Evolutionary conservation across 257 asterid genomes (phyloP), one percentile per base, ranked within the genome.

Genomic region (Coffea canephora): DNA sequence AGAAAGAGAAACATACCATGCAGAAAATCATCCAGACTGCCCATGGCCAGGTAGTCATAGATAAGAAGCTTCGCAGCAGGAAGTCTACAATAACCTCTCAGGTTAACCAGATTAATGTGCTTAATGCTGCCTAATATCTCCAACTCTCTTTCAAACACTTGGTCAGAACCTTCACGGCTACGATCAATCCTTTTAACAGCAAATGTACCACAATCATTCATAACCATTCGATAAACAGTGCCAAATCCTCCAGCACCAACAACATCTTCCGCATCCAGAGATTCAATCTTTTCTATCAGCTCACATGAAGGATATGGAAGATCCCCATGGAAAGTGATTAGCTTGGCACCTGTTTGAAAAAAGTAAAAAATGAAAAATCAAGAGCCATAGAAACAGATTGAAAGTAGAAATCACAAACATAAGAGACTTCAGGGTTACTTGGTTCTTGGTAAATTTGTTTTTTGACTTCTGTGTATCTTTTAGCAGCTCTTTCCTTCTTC

Each of bases 201-300:
- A 86, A 90, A 96, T 71, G 98, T 91, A 25, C 97, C 99, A 78
- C 97, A 92, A 80, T 96, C 99, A 84, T 96, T 96, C 99, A 96
- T 96, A 68, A 94, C 98, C 99, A 96, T 96, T 79, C 97, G 89
- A 52, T 92, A 96, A 2, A 96, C 99, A 2, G 99, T 96, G n/a
- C 99, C 99, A 2, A 91, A 96, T 21, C 99, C 99, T 73, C 99
- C 99, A 14, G 99, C 94, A 27, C 99, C 99, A 11, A 96, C 98
- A 15, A 96, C 82, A 77, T 96, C 97, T 80, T 92, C 99, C 76
- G 90, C 98, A 12, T 89, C 86, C 34, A 96, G 96, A 67, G 98
- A 89, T 84, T 96, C 99, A 21, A 96, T 94, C 77, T 96, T 96
- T 79, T 96, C 99, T 15, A 96, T 93, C n/a, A 96, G 96, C 89